Conservation (phyloP, 2,329 filamentous ascomycete species). For the Zasmidium angulare region DNA sequence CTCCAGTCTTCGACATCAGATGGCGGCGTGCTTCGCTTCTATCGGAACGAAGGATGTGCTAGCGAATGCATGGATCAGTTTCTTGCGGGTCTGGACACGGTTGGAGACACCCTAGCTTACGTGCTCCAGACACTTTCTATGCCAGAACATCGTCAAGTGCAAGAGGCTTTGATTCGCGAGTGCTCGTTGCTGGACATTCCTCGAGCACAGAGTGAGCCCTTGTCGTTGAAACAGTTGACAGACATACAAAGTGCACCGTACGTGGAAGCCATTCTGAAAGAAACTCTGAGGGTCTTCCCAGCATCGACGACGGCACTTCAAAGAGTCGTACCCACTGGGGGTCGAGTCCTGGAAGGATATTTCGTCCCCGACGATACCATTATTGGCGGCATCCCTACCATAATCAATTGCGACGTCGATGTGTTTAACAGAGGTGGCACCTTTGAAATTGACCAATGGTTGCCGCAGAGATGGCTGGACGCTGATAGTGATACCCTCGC, state of each 20-base stretch:
- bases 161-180: background rate
- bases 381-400: background rate
- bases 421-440: background rate
- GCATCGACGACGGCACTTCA: slow-evolving; percentile 1
- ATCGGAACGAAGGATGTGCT: slow-evolving; percentile 3
- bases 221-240: background rate
- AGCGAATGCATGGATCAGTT: slow-evolving; percentile 5
- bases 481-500: background rate
- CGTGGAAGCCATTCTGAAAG: background rate
- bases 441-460: background rate
- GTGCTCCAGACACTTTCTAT: background rate
- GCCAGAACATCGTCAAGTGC: background rate
- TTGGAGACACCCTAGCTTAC: background rate
- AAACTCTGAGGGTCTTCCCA: background rate
- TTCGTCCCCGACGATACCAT: background rate
- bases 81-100: slow-evolving; percentile 1
- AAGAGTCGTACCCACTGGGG: background rate
- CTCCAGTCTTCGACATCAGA: background rate
- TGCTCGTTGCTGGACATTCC: background rate
- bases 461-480: background rate
- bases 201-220: background rate
- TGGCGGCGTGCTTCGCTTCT: background rate
- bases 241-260: background rate
- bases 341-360: background rate
- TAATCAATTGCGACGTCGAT: background rate